These are phyloP conservation scores for Zelonia costaricensis DNA, from an alignment of 208 protist species.

Conservation along the genomic window DNA sequence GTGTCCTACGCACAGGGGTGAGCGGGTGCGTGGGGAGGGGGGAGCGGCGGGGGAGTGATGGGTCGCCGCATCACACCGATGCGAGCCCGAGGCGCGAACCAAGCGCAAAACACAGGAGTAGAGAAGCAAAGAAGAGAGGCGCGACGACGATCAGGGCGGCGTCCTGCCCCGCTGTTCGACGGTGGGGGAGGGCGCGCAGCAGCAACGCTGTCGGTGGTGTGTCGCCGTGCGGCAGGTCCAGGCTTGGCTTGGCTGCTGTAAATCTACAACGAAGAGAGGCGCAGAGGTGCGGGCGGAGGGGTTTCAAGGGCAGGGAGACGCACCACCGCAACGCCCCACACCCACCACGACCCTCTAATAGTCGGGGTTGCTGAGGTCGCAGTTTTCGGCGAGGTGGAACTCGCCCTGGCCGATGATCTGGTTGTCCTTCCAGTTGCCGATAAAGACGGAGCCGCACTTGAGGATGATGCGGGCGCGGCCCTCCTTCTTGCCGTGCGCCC, in stretches of 20 bases:
- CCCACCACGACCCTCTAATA: conserved; percentile 52
- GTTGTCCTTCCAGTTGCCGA: conserved; percentile 91
- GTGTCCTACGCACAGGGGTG: too few species aligned
- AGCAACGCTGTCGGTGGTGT: too few species aligned
- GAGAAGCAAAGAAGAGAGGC: too few species aligned
- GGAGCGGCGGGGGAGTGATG: too few species aligned
- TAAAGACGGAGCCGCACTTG: conserved; percentile 87
- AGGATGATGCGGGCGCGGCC: conserved; percentile 89
- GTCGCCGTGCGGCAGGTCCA: not conserved
- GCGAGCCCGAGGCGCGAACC: too few species aligned
- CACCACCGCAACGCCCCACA: not conserved
- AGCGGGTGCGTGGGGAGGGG: too few species aligned
- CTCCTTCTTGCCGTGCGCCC: conserved; percentile 88
- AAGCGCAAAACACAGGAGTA: too few species aligned
- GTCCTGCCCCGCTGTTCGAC: too few species aligned
- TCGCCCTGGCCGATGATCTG: conserved; percentile 86
- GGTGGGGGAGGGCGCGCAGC: too few species aligned
- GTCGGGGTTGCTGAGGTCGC: conserved; percentile 91
- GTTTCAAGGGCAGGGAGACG: not conserved
- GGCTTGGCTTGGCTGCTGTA: not conserved
- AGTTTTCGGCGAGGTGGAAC: conserved; percentile 87
- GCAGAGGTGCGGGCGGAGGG: not conserved
- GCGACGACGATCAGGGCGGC: too few species aligned
- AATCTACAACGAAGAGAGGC: conserved; percentile 1
- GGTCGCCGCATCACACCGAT: too few species aligned